These are phyloP conservation scores for Beauveria australis DNA, from an alignment of 2,329 filamentous ascomycete genomes.

Conservation along the genomic window DNA sequence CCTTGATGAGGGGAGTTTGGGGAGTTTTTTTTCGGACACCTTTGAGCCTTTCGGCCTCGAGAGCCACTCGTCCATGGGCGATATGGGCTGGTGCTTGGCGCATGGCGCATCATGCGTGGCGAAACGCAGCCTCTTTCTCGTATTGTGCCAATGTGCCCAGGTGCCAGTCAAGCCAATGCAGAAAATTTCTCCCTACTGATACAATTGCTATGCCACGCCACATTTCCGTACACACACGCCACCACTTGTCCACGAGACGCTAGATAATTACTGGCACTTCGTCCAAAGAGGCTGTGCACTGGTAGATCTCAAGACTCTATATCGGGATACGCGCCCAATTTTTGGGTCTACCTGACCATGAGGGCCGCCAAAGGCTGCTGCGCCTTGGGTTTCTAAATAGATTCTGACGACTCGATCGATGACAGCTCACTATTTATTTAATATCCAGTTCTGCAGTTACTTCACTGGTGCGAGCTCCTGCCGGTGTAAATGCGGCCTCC, in stretches of 20 bases:
- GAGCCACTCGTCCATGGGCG: neutral
- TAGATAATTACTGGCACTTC: neutral
- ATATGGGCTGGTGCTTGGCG: neutral
- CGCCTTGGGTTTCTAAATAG: neutral
- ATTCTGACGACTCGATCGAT: too few relatives aligned
- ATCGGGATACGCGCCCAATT: conserved; percentile 7
- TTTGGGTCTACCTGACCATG: neutral
- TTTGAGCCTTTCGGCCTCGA: neutral
- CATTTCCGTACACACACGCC: too few relatives aligned
- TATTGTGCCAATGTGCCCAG: neutral
- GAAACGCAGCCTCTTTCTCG: neutral
- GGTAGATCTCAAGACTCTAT: conserved; percentile 8
- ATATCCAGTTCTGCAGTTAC: too few relatives aligned
- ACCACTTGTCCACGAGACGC: too few relatives aligned
- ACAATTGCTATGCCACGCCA: too few relatives aligned
- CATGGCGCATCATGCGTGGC: conserved; percentile 1
- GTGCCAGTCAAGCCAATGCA: too few relatives aligned
- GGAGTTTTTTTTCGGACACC: too few relatives aligned
- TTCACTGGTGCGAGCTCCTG: too few relatives aligned
- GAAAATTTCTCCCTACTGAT: too few relatives aligned
- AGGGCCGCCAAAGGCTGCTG: neutral
- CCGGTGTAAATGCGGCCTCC: too few relatives aligned
- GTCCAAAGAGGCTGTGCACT: neutral
- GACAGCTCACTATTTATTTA: too few relatives aligned
- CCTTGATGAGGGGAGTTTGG: too few relatives aligned